A percentile compares a stretch with the other conserved stretches of the same genome.
Evolutionary conservation across 192 early-diverging fungal genomes (phyloP).

Genomic region (Coemansia sp.): DNA sequence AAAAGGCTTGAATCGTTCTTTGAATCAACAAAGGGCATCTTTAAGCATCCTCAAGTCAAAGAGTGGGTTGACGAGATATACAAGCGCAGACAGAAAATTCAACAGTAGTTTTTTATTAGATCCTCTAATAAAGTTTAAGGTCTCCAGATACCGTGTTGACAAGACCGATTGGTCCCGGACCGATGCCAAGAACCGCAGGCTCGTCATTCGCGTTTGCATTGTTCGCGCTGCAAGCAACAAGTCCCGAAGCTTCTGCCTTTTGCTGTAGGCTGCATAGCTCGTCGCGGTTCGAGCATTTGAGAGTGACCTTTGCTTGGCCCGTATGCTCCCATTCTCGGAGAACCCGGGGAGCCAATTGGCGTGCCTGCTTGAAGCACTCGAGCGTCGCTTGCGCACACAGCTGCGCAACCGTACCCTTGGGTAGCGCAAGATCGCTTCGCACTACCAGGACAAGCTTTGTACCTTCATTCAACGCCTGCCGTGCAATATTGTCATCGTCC

Average conservation of each 20-base stretch:
- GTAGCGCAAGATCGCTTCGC: slow-evolving; percentile 81
- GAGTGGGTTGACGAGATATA: slow-evolving; percentile 84
- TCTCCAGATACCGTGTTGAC: slow-evolving; percentile 53
- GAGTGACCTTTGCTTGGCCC: slow-evolving; percentile 79
- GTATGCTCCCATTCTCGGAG: slow-evolving; percentile 62
- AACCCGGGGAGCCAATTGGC: slow-evolving; percentile 41
- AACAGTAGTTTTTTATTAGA: too few relatives aligned
- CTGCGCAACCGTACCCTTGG: slow-evolving; percentile 85
- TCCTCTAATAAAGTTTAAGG: slow-evolving; percentile 53
- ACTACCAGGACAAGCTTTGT: slow-evolving; percentile 67
- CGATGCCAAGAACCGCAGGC: slow-evolving; percentile 63
- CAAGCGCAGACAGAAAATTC: background rate
- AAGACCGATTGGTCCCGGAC: slow-evolving; percentile 65
- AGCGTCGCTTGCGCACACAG: slow-evolving; percentile 88
- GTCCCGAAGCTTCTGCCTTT: slow-evolving; percentile 73
- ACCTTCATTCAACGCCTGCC: slow-evolving; percentile 3
- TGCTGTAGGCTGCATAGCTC: slow-evolving; percentile 55
- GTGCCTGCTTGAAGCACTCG: slow-evolving; percentile 63
- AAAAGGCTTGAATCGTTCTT: slow-evolving; percentile 76
- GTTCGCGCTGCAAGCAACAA: slow-evolving; percentile 65
- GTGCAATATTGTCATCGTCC: background rate
- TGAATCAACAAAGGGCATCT: slow-evolving; percentile 75
- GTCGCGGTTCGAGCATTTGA: slow-evolving; percentile 68
- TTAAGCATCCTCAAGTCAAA: slow-evolving; percentile 78
- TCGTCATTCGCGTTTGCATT: slow-evolving; percentile 56